A percentile compares a stretch with the other conserved stretches of the same genome.
Conservation (phyloP, 1,284 basidiomycete genomes). For the Phlebopus sp. region DNA sequence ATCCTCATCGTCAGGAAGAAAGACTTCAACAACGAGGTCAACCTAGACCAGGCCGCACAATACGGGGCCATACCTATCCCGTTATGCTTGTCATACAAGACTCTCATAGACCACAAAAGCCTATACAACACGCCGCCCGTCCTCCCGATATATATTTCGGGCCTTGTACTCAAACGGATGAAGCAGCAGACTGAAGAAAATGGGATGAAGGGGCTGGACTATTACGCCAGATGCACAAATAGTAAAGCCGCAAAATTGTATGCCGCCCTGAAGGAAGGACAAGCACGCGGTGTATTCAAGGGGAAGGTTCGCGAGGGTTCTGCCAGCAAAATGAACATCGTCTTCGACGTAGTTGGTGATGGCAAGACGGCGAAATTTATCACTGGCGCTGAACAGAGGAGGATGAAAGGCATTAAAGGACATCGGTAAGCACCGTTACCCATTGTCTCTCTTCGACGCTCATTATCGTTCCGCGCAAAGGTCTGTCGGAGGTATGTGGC, state of each 20-base stretch:
- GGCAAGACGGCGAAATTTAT: slow-evolving; percentile 74
- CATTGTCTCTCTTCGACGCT: neutral
- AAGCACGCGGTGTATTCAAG: slow-evolving; percentile 64
- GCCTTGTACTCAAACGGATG: slow-evolving; percentile 81
- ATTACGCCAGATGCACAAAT: slow-evolving; percentile 66
- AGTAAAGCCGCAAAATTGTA: slow-evolving; percentile 79
- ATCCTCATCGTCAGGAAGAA: slow-evolving; percentile 92
- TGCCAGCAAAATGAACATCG: slow-evolving; percentile 92
- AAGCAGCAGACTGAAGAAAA: slow-evolving; percentile 31
- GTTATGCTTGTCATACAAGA: slow-evolving; percentile 83
- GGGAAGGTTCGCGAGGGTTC: slow-evolving; percentile 70
- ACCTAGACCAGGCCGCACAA: slow-evolving; percentile 76
- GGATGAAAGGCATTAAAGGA: slow-evolving; percentile 86
- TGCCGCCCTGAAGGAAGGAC: slow-evolving; percentile 65
- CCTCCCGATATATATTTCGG: slow-evolving; percentile 89
- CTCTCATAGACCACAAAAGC: slow-evolving; percentile 70
- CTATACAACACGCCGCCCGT: slow-evolving; percentile 96
- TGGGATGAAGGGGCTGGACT: slow-evolving; percentile 62
- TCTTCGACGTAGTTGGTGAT: slow-evolving; percentile 73
- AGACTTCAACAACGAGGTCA: slow-evolving; percentile 65
- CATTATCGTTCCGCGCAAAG: slow-evolving; percentile 28
- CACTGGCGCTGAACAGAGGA: slow-evolving; percentile 70
- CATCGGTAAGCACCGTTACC: slow-evolving; percentile 68
- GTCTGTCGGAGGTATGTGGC: slow-evolving; percentile 57
- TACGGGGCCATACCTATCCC: slow-evolving; percentile 79